phyloP scores from a whole-genome alignment of 225 moss, liverwort and hornwort species.

The Marchantia paleacea region DNA sequence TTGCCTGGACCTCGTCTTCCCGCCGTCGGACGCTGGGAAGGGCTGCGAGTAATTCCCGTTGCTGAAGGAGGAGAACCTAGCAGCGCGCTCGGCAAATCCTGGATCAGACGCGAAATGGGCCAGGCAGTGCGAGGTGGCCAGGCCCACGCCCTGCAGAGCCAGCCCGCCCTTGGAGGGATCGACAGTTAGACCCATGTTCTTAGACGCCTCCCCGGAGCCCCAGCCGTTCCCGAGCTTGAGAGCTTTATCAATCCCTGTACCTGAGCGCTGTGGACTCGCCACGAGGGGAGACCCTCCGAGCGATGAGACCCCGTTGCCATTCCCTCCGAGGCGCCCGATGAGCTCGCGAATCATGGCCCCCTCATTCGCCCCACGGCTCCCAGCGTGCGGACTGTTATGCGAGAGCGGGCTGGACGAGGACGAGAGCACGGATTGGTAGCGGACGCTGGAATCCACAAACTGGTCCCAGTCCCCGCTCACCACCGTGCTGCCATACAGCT shows the following conservation, averaged over 20 bases:
- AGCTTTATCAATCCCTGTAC: constrained; percentile 18
- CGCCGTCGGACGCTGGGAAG: constrained; percentile 7
- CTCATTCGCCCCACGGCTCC: constrained; percentile 17
- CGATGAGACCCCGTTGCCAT: constrained; percentile 1
- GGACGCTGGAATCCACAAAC: constrained; percentile 24
- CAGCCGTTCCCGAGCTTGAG: constrained; percentile 15
- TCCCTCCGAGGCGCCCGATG: constrained; percentile 31
- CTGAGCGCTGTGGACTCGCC: constrained; percentile 3
- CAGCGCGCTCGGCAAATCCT: constrained; percentile 68
- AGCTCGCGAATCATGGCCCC: constrained; percentile 33
- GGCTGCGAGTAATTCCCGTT: constrained; percentile 25
- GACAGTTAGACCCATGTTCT: constrained; percentile 37
- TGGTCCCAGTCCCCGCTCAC: constrained; percentile 30
- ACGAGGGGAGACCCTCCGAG: constrained; percentile 1
- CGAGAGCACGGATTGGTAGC: constrained; percentile 17
- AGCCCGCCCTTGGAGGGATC: constrained; percentile 56
- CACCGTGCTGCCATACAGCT: constrained; percentile 24
- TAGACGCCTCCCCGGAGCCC: constrained; percentile 8
- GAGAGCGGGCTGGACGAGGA: constrained; percentile 13
- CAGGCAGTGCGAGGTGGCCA: constrained; percentile 49
- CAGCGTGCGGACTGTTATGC: background rate
- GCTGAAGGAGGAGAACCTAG: constrained; percentile 60
- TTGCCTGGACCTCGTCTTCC: constrained; percentile 24
- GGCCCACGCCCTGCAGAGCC: constrained; percentile 42
- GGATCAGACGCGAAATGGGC: constrained; percentile 66